Evolutionary conservation across 2,329 filamentous ascomycete genomes (phyloP).

Genomic region (Chrysoporthe deuterocubensis): DNA sequence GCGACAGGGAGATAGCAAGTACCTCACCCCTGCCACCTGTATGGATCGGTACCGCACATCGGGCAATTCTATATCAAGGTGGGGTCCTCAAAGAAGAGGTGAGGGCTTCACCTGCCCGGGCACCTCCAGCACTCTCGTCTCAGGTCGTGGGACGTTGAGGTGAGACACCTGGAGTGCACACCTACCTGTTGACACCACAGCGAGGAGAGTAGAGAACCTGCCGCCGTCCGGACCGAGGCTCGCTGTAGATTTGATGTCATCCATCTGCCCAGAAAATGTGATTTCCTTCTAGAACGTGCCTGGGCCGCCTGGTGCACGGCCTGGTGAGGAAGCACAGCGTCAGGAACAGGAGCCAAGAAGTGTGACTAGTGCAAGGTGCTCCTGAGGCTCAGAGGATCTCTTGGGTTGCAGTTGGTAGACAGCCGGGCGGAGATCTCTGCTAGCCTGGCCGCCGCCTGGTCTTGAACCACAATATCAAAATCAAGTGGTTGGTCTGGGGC

Average conservation of each 20-base stretch:
- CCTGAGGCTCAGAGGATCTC: neutral
- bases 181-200: neutral
- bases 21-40: neutral
- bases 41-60: slow-evolving; percentile 3
- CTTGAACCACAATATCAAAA: slow-evolving; percentile 8
- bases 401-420: slow-evolving; percentile 21
- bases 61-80: neutral
- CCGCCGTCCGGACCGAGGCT: too few species aligned
- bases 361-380: neutral
- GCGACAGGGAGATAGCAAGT: slow-evolving; percentile 12
- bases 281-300: neutral
- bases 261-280: neutral
- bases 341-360: slow-evolving; percentile 4
- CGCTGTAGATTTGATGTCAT: too few species aligned
- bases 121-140: neutral
- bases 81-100: neutral
- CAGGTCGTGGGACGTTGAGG: neutral
- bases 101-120: neutral
- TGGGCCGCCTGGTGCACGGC: neutral
- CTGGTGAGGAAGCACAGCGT: neutral
- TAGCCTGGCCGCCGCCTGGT: slow-evolving; percentile 9
- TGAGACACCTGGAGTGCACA: neutral
- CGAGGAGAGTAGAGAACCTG: too few species aligned
- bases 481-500: slow-evolving; percentile 14
- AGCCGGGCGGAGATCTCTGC: slow-evolving; percentile 8